Conservation (phyloP, 2,329 filamentous ascomycete genomes). For the Botrytis byssoidea region DNA sequence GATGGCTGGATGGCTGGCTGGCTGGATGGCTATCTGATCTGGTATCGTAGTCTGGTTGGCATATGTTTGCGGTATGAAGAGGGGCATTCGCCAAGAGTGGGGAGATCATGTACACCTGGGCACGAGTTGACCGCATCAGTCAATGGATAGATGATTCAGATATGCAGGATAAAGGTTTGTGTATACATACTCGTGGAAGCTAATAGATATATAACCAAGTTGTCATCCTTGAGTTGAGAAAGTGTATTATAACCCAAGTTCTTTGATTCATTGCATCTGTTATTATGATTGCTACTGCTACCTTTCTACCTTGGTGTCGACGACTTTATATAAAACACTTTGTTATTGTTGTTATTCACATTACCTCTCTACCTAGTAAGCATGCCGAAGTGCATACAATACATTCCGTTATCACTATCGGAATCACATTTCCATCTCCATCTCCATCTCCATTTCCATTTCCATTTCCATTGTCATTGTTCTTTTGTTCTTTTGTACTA, state of each 20-base stretch:
- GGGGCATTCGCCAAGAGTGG: slow-evolving; percentile 18
- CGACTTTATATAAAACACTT: neutral
- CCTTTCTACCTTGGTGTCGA: neutral
- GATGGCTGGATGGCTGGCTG: neutral
- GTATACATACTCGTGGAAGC: neutral
- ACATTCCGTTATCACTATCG: neutral
- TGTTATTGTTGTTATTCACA: neutral
- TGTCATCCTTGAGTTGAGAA: neutral
- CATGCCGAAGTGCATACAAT: neutral
- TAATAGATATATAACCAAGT: neutral
- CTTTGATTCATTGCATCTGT: neutral
- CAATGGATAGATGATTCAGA: neutral
- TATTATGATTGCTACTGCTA: neutral
- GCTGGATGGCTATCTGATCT: neutral
- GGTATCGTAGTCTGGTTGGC: slow-evolving; percentile 1
- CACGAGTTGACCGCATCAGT: neutral
- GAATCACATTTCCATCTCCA: neutral
- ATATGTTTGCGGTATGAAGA: slow-evolving; percentile 17
- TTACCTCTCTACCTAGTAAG: neutral
- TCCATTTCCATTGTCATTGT: neutral
- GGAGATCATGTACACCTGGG: slow-evolving; percentile 13
- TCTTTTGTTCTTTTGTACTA: neutral
- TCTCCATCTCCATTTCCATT: no score
- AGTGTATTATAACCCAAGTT: neutral
- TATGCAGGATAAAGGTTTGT: neutral